These are phyloP conservation scores for Zostera marina DNA, from an alignment of 116 monocot genomes.

Conservation along the genomic window DNA sequence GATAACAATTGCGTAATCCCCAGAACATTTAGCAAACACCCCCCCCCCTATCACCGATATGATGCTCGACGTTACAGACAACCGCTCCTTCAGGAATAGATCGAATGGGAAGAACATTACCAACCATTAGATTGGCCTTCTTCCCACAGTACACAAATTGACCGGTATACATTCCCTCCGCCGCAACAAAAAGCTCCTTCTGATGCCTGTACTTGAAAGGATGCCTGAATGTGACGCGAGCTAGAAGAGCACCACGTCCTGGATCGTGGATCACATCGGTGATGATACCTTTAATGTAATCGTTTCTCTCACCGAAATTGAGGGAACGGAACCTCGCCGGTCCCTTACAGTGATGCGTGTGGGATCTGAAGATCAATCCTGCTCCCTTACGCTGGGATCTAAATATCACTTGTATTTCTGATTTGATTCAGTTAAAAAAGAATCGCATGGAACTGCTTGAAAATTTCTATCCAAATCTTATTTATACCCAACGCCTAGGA, in stretches of 20 bases:
- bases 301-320: slow-evolving; percentile 62
- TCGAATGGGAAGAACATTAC: slow-evolving; percentile 51
- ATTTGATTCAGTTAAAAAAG: slow-evolving; percentile 34
- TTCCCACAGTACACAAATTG: slow-evolving; percentile 51
- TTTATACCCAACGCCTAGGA: slow-evolving; percentile 43
- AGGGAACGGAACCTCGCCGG: slow-evolving; percentile 47
- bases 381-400: slow-evolving; percentile 63
- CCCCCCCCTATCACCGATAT: slow-evolving; percentile 60
- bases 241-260: slow-evolving; percentile 48
- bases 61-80: slow-evolving; percentile 62
- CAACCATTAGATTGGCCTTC: slow-evolving; percentile 53
- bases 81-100: slow-evolving; percentile 63
- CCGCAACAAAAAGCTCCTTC: slow-evolving; percentile 62
- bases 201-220: slow-evolving; percentile 61
- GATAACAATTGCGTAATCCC: slow-evolving; percentile 64
- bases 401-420: too few species aligned
- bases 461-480: slow-evolving; percentile 37
- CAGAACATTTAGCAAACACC: slow-evolving; percentile 37
- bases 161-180: slow-evolving; percentile 73
- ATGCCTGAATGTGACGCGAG: slow-evolving; percentile 50
- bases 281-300: slow-evolving; percentile 55
- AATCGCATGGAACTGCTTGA: slow-evolving; percentile 39
- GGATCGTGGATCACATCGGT: slow-evolving; percentile 51
- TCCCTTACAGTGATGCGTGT: slow-evolving; percentile 65
- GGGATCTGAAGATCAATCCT: slow-evolving; percentile 44